These are phyloP conservation scores for Azolla pinnata DNA, from an alignment of 75 land plant species.

Conservation along the genomic window DNA sequence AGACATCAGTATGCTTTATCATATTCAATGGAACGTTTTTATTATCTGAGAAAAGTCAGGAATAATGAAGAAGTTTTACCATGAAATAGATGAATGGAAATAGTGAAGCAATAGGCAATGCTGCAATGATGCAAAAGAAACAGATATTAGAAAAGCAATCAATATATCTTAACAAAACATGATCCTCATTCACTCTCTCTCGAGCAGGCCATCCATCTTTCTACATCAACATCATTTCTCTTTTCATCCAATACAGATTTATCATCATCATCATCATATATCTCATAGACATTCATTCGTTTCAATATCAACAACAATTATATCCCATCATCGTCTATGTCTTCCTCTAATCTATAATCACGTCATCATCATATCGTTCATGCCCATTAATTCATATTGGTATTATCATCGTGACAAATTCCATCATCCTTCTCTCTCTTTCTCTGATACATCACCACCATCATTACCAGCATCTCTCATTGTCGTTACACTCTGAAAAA, in stretches of 20 bases:
- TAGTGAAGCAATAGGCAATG: constrained; percentile 39
- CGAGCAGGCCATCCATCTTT: not conserved
- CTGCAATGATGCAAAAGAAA: constrained; percentile 21
- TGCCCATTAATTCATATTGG: no score
- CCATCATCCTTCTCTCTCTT: not conserved
- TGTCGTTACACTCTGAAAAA: no score
- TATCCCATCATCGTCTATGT: not conserved
- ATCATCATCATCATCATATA: not conserved
- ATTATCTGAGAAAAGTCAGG: not conserved
- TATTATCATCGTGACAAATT: not conserved
- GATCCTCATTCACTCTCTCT: no score
- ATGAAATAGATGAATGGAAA: constrained; percentile 50
- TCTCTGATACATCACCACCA: not conserved
- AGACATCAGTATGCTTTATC: not conserved
- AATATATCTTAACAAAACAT: not conserved
- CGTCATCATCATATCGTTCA: not conserved
- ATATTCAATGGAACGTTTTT: not conserved
- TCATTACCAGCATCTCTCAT: not conserved
- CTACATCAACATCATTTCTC: not conserved
- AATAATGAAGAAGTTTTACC: constrained; percentile 17
- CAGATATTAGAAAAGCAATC: not conserved
- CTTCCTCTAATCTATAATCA: not conserved
- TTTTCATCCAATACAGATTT: not conserved
- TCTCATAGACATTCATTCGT: not conserved
- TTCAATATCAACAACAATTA: not conserved